Evolutionary conservation across 23 red algal genomes (phyloP).

Genomic region (Gracilariopsis chorda): DNA sequence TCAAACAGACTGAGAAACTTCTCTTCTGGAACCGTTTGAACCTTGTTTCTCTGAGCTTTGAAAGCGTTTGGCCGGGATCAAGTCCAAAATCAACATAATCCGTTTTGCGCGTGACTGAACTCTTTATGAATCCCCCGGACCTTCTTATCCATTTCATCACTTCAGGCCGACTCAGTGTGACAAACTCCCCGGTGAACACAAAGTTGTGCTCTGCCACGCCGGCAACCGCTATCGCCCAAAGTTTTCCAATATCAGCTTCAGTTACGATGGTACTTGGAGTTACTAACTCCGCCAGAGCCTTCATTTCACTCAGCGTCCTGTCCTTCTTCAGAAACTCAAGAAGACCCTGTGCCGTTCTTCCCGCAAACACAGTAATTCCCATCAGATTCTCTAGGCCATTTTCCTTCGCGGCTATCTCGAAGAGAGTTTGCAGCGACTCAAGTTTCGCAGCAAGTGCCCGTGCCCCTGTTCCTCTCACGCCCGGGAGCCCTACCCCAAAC

Average conservation of each 20-base stretch:
- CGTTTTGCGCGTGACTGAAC: conserved; percentile 47
- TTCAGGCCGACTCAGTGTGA: background rate
- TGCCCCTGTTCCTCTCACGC: conserved; percentile 41
- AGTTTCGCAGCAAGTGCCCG: conserved; percentile 35
- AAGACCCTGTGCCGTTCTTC: conserved; percentile 37
- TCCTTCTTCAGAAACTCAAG: conserved; percentile 15
- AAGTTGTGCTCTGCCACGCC: conserved; percentile 41
- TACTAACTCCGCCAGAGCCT: background rate
- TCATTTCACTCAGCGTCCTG: conserved; percentile 6
- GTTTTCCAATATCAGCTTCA: background rate
- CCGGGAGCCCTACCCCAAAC: conserved; percentile 41
- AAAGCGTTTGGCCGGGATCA: conserved; percentile 55
- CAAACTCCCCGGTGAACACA: conserved; percentile 69
- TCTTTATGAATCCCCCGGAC: conserved; percentile 37
- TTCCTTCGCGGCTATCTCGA: background rate
- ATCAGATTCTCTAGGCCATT: background rate
- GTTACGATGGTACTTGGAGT: background rate
- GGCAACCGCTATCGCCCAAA: background rate
- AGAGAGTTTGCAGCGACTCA: background rate
- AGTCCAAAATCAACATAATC: conserved; percentile 59
- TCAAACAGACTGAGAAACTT: conserved; percentile 41
- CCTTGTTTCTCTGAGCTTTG: conserved; percentile 38
- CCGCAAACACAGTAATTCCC: conserved; percentile 47
- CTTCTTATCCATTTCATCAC: conserved; percentile 46
- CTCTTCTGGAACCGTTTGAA: conserved; percentile 31